These are phyloP conservation scores for Fagus sylvatica DNA, from an alignment of 306 rosid species.

Conservation along the genomic window DNA sequence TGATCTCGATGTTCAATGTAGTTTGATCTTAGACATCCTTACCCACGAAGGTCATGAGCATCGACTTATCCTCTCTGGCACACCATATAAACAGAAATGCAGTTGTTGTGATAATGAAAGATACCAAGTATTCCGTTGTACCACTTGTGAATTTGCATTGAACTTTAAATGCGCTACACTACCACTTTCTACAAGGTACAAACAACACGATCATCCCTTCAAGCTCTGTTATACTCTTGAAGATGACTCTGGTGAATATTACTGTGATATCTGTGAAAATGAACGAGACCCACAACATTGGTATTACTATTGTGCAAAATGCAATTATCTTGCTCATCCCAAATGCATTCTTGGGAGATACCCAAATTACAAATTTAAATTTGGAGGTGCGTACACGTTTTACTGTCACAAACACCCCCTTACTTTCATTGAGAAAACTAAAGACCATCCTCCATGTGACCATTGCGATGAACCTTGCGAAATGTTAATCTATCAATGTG, in stretches of 20 bases:
- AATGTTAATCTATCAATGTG: too few species aligned
- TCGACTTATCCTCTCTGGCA: not conserved
- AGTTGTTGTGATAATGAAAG: not conserved
- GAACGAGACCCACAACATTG: too few species aligned
- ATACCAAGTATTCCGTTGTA: not conserved
- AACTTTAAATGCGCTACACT: not conserved
- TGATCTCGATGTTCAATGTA: not conserved
- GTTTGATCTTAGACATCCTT: not conserved
- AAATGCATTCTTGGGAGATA: too few species aligned
- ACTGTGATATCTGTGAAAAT: not conserved
- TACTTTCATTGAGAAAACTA: too few species aligned
- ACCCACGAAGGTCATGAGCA: not conserved
- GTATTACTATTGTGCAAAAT: too few species aligned
- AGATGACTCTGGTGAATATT: not conserved
- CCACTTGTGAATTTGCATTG: not conserved
- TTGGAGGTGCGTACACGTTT: too few species aligned
- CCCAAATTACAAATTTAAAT: too few species aligned
- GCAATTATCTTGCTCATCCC: too few species aligned
- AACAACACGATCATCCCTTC: too few species aligned
- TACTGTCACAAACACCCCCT: too few species aligned
- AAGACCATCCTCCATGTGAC: too few species aligned
- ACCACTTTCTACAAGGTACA: not conserved
- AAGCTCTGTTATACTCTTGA: not conserved
- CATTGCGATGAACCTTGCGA: rapidly evolving
- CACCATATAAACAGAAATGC: rapidly evolving